phyloP scores from a whole-genome alignment of 148 eudicot genomes.

The Beta vulgaris region DNA sequence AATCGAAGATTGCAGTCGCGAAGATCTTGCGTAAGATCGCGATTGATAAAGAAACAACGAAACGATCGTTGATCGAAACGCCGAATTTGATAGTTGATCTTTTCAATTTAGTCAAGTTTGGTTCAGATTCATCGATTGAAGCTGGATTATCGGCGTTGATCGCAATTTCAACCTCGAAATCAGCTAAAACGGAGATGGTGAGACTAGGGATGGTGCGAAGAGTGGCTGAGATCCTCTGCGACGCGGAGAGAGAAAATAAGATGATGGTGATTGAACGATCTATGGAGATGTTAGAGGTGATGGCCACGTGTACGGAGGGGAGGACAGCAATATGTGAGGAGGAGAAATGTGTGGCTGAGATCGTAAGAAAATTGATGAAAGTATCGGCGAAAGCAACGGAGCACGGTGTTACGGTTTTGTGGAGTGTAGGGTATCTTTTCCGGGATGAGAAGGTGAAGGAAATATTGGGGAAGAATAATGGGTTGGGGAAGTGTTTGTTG shows the following conservation, averaged over 20 bases:
- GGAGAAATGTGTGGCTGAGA: slow-evolving; percentile 36
- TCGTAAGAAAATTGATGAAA: slow-evolving; percentile 56
- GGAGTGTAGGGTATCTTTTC: slow-evolving; percentile 62
- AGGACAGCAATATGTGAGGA: slow-evolving; percentile 51
- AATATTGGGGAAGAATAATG: slow-evolving; percentile 40
- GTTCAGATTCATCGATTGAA: slow-evolving; percentile 32
- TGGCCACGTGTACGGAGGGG: slow-evolving; percentile 59
- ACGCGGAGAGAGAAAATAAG: neutral
- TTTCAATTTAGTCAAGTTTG: slow-evolving; percentile 29
- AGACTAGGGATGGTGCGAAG: slow-evolving; percentile 42
- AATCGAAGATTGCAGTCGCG: slow-evolving; percentile 39
- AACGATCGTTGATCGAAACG: slow-evolving; percentile 37
- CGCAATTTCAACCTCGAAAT: slow-evolving; percentile 37
- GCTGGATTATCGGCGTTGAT: slow-evolving; percentile 47
- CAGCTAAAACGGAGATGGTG: slow-evolving; percentile 41
- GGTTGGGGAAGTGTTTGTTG: slow-evolving; percentile 59
- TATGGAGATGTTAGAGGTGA: slow-evolving; percentile 41
- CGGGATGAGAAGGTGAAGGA: slow-evolving; percentile 52
- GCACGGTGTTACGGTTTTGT: slow-evolving; percentile 62
- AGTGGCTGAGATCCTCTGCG: slow-evolving; percentile 38
- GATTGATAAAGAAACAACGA: slow-evolving; percentile 34
- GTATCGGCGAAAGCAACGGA: slow-evolving; percentile 58
- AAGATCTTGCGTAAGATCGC: slow-evolving; percentile 39
- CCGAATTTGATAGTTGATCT: slow-evolving; percentile 32
- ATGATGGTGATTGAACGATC: slow-evolving; percentile 29